A percentile compares a stretch with the other conserved stretches of the same genome.
phyloP scores from a whole-genome alignment of 768 basidiomycete genomes.

The Tephrocybe sp. region DNA sequence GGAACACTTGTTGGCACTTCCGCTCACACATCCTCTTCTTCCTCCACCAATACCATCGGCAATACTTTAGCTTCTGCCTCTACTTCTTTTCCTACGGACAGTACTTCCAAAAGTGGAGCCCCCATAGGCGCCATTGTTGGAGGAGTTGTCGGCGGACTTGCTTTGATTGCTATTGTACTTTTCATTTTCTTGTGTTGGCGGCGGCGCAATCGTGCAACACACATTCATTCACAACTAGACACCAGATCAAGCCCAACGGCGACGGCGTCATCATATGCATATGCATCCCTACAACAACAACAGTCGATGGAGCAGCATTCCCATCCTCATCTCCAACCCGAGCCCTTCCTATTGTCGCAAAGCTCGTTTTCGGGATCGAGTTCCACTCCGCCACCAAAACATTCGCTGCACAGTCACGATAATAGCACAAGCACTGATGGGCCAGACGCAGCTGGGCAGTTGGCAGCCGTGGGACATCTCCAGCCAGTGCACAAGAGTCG shows the following conservation, averaged over 20 bases:
- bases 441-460: slow-evolving; percentile 4
- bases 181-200: slow-evolving; percentile 7
- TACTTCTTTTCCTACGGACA: too few relatives aligned
- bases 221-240: neutral
- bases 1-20: neutral
- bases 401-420: neutral
- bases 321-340: neutral
- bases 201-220: neutral
- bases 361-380: neutral
- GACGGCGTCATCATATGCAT: neutral
- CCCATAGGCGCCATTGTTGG: slow-evolving; percentile 16
- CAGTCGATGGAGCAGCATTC: neutral
- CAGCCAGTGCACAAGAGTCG: neutral
- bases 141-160: slow-evolving; percentile 10
- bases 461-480: neutral
- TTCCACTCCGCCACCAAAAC: neutral
- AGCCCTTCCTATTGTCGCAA: neutral
- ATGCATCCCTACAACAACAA: neutral
- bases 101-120: neutral
- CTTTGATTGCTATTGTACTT: neutral
- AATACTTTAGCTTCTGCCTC: too few relatives aligned
- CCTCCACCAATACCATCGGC: neutral
- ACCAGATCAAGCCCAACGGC: neutral
- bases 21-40: neutral
- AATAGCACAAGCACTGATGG: neutral